phyloP scores from a whole-genome alignment of 768 basidiomycete species.

The Cystoderma amianthinum region DNA sequence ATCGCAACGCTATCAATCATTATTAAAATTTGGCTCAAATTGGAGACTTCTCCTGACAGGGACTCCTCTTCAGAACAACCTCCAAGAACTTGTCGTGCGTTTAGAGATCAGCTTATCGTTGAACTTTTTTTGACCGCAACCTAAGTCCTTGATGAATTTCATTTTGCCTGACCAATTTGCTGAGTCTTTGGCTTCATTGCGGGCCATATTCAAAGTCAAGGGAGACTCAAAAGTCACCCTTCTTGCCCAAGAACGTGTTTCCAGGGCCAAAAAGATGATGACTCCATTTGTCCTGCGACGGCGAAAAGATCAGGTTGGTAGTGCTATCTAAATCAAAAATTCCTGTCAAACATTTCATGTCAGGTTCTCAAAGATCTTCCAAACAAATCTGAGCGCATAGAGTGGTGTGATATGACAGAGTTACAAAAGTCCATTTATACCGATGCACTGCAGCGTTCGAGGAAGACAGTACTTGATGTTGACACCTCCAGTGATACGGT shows the following conservation, averaged over 20 bases:
- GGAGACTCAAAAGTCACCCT: conserved; percentile 86
- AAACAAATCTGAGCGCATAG: conserved; percentile 86
- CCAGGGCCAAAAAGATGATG: conserved; percentile 98
- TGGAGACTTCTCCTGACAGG: conserved; percentile 95
- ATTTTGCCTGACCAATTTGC: conserved; percentile 89
- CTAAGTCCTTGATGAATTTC: conserved; percentile 94
- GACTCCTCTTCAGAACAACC: conserved; percentile 89
- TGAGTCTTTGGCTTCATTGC: conserved; percentile 67
- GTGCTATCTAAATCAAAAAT: neutral
- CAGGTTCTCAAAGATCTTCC: conserved; percentile 92
- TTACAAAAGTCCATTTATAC: conserved; percentile 79
- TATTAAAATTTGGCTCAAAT: conserved; percentile 76
- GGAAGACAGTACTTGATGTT: conserved; percentile 66
- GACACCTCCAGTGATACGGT: conserved; percentile 15
- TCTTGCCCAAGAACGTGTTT: conserved; percentile 89
- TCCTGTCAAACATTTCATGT: no score
- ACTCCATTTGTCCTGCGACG: conserved; percentile 97
- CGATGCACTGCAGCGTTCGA: conserved; percentile 78
- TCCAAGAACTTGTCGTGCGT: conserved; percentile 84
- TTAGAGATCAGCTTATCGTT: no score
- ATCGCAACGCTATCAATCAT: conserved; percentile 89
- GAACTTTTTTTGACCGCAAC: neutral
- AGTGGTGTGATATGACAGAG: conserved; percentile 91
- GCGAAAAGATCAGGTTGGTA: conserved; percentile 81
- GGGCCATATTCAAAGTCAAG: conserved; percentile 95